Percentiles rank a stretch among this genome's conserved stretches.
Conservation (phyloP, 768 basidiomycete genomes). For the Calocera cornea region DNA sequence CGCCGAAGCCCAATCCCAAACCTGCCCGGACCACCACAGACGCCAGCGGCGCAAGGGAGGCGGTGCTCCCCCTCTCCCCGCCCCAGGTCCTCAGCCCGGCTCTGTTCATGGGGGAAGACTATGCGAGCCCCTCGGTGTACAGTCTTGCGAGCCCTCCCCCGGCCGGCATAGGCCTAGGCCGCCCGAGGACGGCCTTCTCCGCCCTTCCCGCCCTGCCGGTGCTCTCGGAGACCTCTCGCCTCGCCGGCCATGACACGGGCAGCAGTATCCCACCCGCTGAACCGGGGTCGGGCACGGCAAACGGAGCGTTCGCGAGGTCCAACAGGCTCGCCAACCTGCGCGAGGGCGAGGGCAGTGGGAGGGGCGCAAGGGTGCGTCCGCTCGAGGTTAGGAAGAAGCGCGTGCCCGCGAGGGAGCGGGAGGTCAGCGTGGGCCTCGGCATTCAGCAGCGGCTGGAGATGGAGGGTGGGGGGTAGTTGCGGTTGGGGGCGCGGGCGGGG, state of each 20-base stretch:
- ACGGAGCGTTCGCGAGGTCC: no score
- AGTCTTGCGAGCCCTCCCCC: background rate
- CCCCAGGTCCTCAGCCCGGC: background rate
- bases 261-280: no score
- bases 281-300: no score
- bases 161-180: background rate
- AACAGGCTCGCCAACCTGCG: background rate
- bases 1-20: background rate
- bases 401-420: no score
- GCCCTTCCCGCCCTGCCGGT: background rate
- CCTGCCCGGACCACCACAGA: background rate
- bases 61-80: background rate
- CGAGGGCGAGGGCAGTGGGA: background rate
- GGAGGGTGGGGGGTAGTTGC: background rate
- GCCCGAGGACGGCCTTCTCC: background rate
- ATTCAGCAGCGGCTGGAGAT: background rate
- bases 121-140: background rate
- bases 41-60: no score
- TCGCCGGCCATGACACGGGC: no score
- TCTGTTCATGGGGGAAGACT: background rate
- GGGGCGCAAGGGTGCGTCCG: background rate
- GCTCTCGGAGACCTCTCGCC: background rate
- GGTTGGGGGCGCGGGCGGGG: no score
- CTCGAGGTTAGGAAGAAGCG: conserved; percentile 1
- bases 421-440: background rate